A percentile compares a stretch with the other conserved stretches of the same genome.
These are phyloP conservation scores for Yueomyces sp. DNA, from an alignment of 805 yeast species.

Conservation along the genomic window DNA sequence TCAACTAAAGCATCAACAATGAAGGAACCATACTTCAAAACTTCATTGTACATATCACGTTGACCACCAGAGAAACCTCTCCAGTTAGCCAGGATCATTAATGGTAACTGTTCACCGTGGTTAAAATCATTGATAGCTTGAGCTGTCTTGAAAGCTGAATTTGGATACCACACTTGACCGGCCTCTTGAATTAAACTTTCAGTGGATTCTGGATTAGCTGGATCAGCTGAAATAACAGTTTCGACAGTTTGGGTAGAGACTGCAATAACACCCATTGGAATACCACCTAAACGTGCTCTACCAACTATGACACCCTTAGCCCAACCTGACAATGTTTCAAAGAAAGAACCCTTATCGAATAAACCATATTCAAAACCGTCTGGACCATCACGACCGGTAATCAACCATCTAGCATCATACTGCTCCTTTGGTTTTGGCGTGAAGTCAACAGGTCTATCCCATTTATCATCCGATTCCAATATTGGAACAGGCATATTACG, in stretches of 20 bases:
- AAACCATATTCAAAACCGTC: constrained; percentile 75
- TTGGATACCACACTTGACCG: constrained; percentile 99
- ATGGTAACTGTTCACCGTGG: constrained; percentile 94
- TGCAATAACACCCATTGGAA: constrained; percentile 95
- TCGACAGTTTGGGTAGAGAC: constrained; percentile 89
- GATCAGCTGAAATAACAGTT: constrained; percentile 91
- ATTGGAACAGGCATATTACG: constrained; percentile 87
- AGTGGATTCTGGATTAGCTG: constrained; percentile 92
- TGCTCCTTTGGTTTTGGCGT: constrained; percentile 52
- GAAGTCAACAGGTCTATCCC: constrained; percentile 91
- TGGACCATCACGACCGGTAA: constrained; percentile 65
- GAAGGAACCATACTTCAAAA: constrained; percentile 89
- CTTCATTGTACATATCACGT: constrained; percentile 98
- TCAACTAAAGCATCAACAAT: constrained; percentile 95
- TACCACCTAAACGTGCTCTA: constrained; percentile 97
- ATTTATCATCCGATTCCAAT: constrained; percentile 62
- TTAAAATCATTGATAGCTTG: constrained; percentile 97
- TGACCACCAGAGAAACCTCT: constrained; percentile 99
- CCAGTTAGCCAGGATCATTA: constrained; percentile 98
- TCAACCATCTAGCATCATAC: constrained; percentile 91
- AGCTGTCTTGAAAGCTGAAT: constrained; percentile 97
- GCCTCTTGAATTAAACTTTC: constrained; percentile 86
- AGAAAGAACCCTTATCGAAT: constrained; percentile 88
- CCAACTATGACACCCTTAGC: constrained; percentile 98
- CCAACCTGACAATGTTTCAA: constrained; percentile 96